Base-by-base conservation (phyloP, 371 early-diverging fungal species). In the Ordospora pajunii region DNA sequence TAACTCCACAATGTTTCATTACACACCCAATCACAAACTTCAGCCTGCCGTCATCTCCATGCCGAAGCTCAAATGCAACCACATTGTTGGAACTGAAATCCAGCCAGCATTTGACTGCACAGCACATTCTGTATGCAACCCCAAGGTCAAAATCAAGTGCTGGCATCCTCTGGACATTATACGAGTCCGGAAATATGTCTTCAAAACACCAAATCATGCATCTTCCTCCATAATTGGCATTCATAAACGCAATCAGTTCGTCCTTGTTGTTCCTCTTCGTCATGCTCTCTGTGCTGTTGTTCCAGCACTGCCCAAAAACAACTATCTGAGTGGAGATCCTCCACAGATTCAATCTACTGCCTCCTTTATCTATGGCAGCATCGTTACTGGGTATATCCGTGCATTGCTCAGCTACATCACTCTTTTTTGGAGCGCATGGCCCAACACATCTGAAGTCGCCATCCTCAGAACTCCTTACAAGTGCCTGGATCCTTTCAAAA, bases 191-290 rank as follows among this genome's bases (percentile, higher is more conserved):
- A 48, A 21, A 37, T 17, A 45, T 49, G n/a, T 67, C 64, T 1
- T 22, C 50, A 14, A 65, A 43, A 19, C 42, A 21, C 82, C 80
- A 87, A 5, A 88, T 52, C 83, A 87, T 80, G 75, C 83, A 87
- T 21, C 80, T 69, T 11, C 76, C 69, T 21, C 67, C 45, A 76
- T 85, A 87, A 40, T 84, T 45, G n/a, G 82, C 70, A 22, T 83
- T 80, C 2, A 88, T 70, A 78, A 85, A 87, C 11, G 74, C 49
- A 3, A 80, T 81, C 25, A 87, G 49, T 25, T 87, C 87, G 17
- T 48, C 76, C 9, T 82, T 73, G 48, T 87, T 85, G 65, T 87
- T 87, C 32, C 84, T 76, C 5, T 77, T 77, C 4, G 21, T 37
- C 21, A 67, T 54, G 23, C 42, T 51, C 27, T 85, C 85, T 21